phyloP scores from a whole-genome alignment of 2,329 filamentous ascomycete genomes.

The Nannizzia gypsea region DNA sequence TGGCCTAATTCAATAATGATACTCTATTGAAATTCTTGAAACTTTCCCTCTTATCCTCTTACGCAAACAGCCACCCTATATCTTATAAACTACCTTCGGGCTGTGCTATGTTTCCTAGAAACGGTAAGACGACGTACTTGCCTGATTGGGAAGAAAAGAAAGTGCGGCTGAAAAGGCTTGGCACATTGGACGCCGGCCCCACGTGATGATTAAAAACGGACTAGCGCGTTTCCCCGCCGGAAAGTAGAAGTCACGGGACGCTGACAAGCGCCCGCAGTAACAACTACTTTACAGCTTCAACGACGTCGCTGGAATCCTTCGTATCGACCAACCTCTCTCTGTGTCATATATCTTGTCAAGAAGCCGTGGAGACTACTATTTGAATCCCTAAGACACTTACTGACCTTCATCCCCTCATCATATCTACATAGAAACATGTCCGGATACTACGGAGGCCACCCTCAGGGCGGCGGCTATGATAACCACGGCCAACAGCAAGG shows the following conservation, averaged over 20 bases:
- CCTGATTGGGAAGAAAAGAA: background rate
- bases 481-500: constrained; percentile 6
- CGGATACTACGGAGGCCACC: constrained; percentile 11
- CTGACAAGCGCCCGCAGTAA: background rate
- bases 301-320: background rate
- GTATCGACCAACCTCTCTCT: background rate
- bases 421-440: constrained; percentile 8
- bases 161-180: constrained; percentile 3
- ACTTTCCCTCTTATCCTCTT: background rate
- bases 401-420: background rate
- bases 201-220: background rate
- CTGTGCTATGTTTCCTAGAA: background rate
- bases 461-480: constrained; percentile 5
- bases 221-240: background rate
- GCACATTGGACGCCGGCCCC: background rate
- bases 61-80: background rate
- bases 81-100: background rate
- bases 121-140: background rate
- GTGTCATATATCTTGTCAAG: background rate
- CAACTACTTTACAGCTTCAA: background rate
- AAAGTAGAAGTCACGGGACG: background rate
- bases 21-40: background rate
- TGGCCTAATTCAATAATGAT: background rate
- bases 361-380: background rate
- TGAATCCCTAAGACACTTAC: background rate